Evolutionary conservation across 2,329 filamentous ascomycete genomes (phyloP).

Genomic region (Colletotrichum lini): DNA sequence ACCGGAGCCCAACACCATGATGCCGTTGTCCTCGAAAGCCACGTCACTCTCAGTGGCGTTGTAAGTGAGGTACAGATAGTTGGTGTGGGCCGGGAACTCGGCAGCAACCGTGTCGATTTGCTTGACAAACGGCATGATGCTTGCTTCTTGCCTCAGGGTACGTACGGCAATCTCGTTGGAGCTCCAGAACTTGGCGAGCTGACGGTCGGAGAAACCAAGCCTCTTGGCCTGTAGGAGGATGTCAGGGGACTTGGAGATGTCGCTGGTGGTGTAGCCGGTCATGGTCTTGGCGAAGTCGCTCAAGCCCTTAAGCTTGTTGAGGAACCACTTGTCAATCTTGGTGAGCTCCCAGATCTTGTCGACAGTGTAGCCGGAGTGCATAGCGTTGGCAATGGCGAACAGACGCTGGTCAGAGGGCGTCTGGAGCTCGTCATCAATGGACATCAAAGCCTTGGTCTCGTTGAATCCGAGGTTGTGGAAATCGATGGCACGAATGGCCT

Average conservation of each 20-base stretch:
- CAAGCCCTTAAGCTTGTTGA: conserved; percentile 90
- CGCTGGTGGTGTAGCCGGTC: conserved; percentile 74
- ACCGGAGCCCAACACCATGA: conserved; percentile 96
- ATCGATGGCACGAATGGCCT: conserved; percentile 95
- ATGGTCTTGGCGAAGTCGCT: conserved; percentile 90
- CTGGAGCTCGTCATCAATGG: conserved; percentile 94
- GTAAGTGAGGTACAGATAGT: conserved; percentile 97
- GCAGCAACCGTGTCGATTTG: conserved; percentile 99
- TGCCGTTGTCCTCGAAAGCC: conserved; percentile 86
- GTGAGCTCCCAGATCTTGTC: conserved; percentile 99
- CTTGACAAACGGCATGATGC: conserved; percentile 92
- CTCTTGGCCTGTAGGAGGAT: conserved; percentile 89
- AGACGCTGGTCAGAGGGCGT: conserved; percentile 97
- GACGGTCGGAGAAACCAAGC: conserved; percentile 93
- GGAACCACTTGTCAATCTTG: conserved; percentile 99
- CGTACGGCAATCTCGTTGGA: conserved; percentile 95
- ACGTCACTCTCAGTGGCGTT: conserved; percentile 91
- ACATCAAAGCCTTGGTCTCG: conserved; percentile 92
- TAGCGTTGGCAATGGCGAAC: conserved; percentile 97
- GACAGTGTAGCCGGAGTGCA: conserved; percentile 93
- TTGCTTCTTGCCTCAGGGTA: conserved; percentile 85
- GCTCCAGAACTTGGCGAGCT: conserved; percentile 93
- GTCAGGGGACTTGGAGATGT: conserved; percentile 74
- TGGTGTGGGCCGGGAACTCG: conserved; percentile 94
- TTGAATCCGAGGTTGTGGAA: conserved; percentile 96